Evolutionary conservation across 352 stramenopile genomes (phyloP), one percentile per base, ranked within the genome.

Genomic region (Globisporangium nagaii): DNA sequence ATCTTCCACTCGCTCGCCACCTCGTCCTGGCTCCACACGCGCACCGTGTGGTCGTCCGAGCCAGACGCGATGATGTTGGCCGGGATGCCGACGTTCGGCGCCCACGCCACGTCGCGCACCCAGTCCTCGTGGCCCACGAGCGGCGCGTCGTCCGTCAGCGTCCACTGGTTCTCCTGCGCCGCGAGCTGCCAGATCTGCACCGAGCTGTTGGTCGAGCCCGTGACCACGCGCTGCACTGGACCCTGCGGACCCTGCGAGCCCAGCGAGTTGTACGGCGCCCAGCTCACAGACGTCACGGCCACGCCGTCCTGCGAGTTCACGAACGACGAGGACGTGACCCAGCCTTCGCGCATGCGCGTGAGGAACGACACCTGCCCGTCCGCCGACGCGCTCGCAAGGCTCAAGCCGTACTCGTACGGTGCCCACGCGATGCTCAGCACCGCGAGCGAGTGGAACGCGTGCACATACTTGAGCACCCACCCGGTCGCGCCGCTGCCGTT

Each of bases 231-330:
- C 51, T 91, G 79, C 31, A 92, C 65, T 0, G 76, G 75, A 2
- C 82, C 82, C 48, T 79, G 66, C 1, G 71, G 15, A 8, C 78
- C 77, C 34, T 94, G 84, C 1, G 78, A 85, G 4, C 84, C 82
- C n/a, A 92, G 63, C 32, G 84, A 90, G 52, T 92, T 94, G 77
- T 91, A 94, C 15, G 84, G 84, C 22, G 84, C 84, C 84, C 84
- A 94, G 42, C 81, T 92, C 68, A 94, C 79, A 3, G 77, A 70
- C 37, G 77, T 86, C 60, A 82, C 90, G n/a, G 69, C 82, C 30
- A 73, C 77, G 19, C 81, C 78, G 46, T 90, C 79, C 17, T 81
- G 74, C 10, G 84, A 86, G 60, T 92, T 90, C 35, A 69, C 41
- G 50, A 94, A 86, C 35, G 70, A 81, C n/a, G 81, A 90, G 10